Conservation (phyloP, 2,329 filamentous ascomycete genomes). For the Monosporascus sp. region DNA sequence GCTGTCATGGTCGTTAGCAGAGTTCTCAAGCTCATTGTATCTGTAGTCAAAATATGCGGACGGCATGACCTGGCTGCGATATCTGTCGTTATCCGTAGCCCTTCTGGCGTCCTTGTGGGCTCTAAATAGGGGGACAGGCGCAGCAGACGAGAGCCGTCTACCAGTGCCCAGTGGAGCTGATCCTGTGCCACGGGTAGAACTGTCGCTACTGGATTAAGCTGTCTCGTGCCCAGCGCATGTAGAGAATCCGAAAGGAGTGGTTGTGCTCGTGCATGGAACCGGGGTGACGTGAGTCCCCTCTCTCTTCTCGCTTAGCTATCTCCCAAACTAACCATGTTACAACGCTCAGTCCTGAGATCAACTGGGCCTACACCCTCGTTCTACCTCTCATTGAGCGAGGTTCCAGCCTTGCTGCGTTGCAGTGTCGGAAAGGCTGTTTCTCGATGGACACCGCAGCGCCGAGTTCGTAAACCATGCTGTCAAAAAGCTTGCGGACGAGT, state of each 20-base stretch:
- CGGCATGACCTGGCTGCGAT: neutral
- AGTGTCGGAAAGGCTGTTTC: neutral
- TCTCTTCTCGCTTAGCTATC: neutral
- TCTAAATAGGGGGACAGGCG: neutral
- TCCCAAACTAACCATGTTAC: neutral
- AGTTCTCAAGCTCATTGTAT: neutral
- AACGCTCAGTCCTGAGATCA: neutral
- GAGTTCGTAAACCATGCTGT: constrained; percentile 1
- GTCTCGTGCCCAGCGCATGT: neutral
- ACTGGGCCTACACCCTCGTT: constrained; percentile 1
- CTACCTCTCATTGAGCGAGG: neutral
- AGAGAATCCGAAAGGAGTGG: neutral
- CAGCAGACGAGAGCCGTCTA: neutral
- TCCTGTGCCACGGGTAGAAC: neutral
- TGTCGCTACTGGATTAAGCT: neutral
- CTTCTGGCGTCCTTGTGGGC: neutral
- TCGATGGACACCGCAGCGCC: neutral
- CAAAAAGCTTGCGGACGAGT: neutral
- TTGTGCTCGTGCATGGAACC: constrained; percentile 2
- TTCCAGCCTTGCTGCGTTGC: constrained; percentile 1
- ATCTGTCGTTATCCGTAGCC: neutral
- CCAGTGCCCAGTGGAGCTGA: neutral
- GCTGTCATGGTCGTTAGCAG: too few relatives aligned
- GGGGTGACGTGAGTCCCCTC: constrained; percentile 1
- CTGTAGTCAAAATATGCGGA: too few relatives aligned